These are phyloP conservation scores for Hypoxylon lenormandii DNA, from an alignment of 495 filamentous ascomycete species.

Conservation along the genomic window DNA sequence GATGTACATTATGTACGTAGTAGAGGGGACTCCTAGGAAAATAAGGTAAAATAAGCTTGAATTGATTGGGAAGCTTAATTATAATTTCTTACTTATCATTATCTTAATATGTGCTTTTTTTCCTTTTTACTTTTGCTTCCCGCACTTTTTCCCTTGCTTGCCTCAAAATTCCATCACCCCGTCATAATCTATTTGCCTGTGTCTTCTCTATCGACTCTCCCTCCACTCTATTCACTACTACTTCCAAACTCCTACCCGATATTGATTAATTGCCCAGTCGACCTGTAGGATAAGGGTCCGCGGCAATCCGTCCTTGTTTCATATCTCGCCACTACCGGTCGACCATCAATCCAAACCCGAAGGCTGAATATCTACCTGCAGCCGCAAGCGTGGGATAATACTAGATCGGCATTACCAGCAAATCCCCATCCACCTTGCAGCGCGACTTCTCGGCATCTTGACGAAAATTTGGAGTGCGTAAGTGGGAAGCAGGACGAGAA, in stretches of 20 bases:
- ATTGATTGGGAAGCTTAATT: slow-evolving; percentile 45
- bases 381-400: slow-evolving; percentile 44
- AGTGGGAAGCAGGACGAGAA: slow-evolving; percentile 24
- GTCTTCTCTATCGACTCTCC: slow-evolving; percentile 2
- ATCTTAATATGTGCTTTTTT: slow-evolving; percentile 42
- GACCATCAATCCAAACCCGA: slow-evolving; percentile 38
- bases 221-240: slow-evolving; percentile 27
- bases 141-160: slow-evolving; percentile 44
- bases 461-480: slow-evolving; percentile 26
- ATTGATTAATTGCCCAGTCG: slow-evolving; percentile 37
- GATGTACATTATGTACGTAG: too few relatives aligned
- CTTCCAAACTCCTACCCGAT: slow-evolving; percentile 8
- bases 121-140: slow-evolving; percentile 26
- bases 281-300: slow-evolving; percentile 22
- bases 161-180: slow-evolving; percentile 43
- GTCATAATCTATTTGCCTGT: slow-evolving; percentile 41
- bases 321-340: slow-evolving; percentile 44
- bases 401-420: slow-evolving; percentile 37
- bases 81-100: slow-evolving; percentile 27
- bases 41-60: slow-evolving; percentile 49
- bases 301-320: slow-evolving; percentile 37
- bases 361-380: slow-evolving; percentile 49
- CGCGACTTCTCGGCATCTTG: slow-evolving; percentile 35
- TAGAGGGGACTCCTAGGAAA: slow-evolving; percentile 25
- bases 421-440: slow-evolving; percentile 29